Evolutionary conservation across 139 green algal genomes (phyloP).

Genomic region (Asterochloris erici): DNA sequence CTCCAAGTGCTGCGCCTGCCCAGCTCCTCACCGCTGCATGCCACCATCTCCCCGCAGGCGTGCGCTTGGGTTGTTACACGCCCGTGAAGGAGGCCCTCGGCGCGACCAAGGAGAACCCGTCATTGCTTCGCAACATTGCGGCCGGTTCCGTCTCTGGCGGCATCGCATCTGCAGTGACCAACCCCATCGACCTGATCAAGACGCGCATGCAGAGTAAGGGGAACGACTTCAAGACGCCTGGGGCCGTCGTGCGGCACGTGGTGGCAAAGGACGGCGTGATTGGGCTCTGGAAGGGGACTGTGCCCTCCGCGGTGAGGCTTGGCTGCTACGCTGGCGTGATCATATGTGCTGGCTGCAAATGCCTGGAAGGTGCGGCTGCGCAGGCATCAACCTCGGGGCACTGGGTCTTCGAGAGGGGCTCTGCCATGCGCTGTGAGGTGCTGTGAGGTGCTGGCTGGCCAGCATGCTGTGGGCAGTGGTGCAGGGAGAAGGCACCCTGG

Average conservation of each 20-base stretch:
- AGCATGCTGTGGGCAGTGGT: too few species aligned
- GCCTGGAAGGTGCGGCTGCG: too few species aligned
- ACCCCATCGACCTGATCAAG: conserved; percentile 83
- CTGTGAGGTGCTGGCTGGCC: too few species aligned
- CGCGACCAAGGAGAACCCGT: conserved; percentile 22
- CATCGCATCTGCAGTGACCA: conserved; percentile 66
- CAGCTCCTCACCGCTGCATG: too few species aligned
- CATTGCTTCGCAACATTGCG: conserved; percentile 53
- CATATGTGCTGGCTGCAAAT: too few species aligned
- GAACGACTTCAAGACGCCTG: conserved; percentile 16
- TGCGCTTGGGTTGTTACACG: conserved; percentile 79
- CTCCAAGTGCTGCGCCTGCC: too few species aligned
- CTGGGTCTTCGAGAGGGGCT: too few species aligned
- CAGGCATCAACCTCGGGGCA: too few species aligned
- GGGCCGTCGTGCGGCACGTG: conserved; percentile 44
- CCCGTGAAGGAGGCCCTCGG: conserved; percentile 58
- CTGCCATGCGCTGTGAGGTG: too few species aligned
- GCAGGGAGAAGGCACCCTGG: too few species aligned
- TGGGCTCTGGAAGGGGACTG: conserved; percentile 79
- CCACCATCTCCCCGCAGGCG: conserved; percentile 44
- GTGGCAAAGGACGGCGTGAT: conserved; percentile 54
- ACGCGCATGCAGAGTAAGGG: conserved; percentile 36
- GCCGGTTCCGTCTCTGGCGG: conserved; percentile 64
- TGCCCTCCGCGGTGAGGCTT: conserved; percentile 55
- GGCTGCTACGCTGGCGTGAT: neutral